phyloP scores from a whole-genome alignment of 2,329 filamentous ascomycete genomes.

The Diaporthe australafricana region DNA sequence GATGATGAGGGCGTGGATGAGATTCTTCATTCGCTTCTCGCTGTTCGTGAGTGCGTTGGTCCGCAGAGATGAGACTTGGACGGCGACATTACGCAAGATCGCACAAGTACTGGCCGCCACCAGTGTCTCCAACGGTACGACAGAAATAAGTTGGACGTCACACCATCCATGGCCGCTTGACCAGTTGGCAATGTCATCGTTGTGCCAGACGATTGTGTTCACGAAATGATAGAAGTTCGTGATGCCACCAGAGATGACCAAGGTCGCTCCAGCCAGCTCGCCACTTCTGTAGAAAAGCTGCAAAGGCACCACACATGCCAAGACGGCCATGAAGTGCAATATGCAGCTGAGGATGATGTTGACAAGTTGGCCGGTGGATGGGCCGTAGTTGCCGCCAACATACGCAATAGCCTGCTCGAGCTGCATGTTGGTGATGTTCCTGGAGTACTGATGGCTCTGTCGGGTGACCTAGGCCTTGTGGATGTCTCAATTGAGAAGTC shows the following conservation, averaged over 20 bases:
- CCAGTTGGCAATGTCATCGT: conserved; percentile 63
- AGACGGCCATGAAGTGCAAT: conserved; percentile 57
- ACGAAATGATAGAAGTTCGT: conserved; percentile 61
- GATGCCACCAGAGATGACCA: conserved; percentile 58
- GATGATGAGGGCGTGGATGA: conserved; percentile 65
- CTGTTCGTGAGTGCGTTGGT: conserved; percentile 51
- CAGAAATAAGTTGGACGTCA: conserved; percentile 58
- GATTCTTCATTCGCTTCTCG: conserved; percentile 56
- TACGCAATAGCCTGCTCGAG: conserved; percentile 28
- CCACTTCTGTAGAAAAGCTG: conserved; percentile 62
- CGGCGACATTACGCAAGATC: conserved; percentile 65
- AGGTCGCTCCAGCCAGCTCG: conserved; percentile 64
- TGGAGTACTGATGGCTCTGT: neutral
- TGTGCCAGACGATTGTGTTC: conserved; percentile 65
- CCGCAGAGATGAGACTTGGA: conserved; percentile 59
- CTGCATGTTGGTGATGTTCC: conserved; percentile 45
- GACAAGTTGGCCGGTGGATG: conserved; percentile 46
- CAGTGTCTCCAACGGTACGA: conserved; percentile 52
- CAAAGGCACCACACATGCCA: conserved; percentile 63
- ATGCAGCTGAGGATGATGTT: conserved; percentile 64
- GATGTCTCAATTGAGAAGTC: neutral
- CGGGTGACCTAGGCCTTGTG: too few relatives aligned
- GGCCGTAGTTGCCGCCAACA: conserved; percentile 30
- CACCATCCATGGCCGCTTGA: conserved; percentile 65
- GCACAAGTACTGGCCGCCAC: conserved; percentile 65